Base-by-base conservation (phyloP, 768 basidiomycete genomes). In the Amylocystis lapponica region DNA sequence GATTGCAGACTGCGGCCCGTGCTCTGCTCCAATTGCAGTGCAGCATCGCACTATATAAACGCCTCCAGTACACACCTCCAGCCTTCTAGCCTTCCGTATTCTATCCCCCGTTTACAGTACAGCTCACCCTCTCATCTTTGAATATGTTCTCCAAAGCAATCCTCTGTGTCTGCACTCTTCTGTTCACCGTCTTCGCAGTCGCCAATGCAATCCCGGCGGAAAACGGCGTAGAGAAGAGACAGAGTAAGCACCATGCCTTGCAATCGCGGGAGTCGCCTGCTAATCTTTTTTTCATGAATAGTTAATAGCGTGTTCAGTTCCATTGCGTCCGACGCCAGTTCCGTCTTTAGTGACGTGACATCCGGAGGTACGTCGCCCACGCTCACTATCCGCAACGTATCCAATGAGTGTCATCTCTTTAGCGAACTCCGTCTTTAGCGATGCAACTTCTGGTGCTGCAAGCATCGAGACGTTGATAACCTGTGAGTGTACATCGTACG, bases 191-290 rank as follows among this genome's bases (percentile, higher is more conserved):
- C 54, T 45, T 72, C 36, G 52, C 66, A 34, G 53, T 64, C 38
- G 59, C 67, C 29, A 58, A 63, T 34, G 56, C 60, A 32, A 51
- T 63, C 17, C 62, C 59, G 19, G 51, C 51, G 35, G 72, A 43
- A 45, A n/a, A n/a, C n/a, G n/a, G n/a, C n/a, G n/a, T n/a, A n/a
- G 53, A 73, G 43, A 61, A 65, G 47, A 71, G 75, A 42, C 71
- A 73, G 60, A 45, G 75, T 79, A 56, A 22, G 69, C 50, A 13
- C 17, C 34, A 36, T 19, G 25, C 13, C 10, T 34, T 17, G 32
- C 16, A 3, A 7, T 34, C 20, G 7, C 11, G 3, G 7, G 13
- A 6, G 16, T 43, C 16, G 13, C 26, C 19, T 12, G 14, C 4
- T 31, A n/a, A 25, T 7, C 16, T 41, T 29, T 16, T 32, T 36